phyloP scores from a whole-genome alignment of 169 alveolate genomes.

The Babesia sp. region DNA sequence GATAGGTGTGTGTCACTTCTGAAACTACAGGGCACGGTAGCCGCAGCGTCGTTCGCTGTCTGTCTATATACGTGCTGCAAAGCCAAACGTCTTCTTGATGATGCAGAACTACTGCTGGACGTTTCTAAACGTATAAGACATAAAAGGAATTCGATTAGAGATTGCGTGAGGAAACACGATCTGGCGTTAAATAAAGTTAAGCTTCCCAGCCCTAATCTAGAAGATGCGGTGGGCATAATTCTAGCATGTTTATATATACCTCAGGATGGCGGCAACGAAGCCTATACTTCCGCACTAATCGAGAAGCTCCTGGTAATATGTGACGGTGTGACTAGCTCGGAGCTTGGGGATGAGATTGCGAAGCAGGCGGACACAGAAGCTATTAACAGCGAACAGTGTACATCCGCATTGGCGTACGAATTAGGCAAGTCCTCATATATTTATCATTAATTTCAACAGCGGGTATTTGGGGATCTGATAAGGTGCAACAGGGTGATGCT shows the following conservation, averaged over 20 bases:
- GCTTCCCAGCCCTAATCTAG: background rate
- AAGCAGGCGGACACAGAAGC: slow-evolving; percentile 1
- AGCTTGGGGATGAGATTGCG: background rate
- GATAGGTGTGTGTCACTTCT: slow-evolving; percentile 17
- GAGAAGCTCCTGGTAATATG: background rate
- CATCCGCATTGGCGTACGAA: slow-evolving; percentile 41
- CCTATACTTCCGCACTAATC: slow-evolving; percentile 1
- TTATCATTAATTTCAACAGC: background rate
- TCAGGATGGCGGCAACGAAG: background rate
- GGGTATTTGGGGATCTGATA: slow-evolving; percentile 52
- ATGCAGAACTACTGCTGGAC: background rate
- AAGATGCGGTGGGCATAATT: background rate
- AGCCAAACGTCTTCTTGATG: background rate
- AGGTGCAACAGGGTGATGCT: slow-evolving; percentile 57
- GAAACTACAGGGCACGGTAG: slow-evolving; percentile 42
- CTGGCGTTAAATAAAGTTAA: slow-evolving; percentile 2
- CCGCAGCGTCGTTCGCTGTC: slow-evolving; percentile 51
- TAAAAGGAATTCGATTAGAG: background rate
- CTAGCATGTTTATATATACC: background rate
- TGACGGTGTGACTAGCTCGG: background rate
- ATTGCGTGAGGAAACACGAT: background rate
- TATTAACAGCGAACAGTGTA: slow-evolving; percentile 38
- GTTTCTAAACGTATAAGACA: background rate
- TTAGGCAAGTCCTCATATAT: slow-evolving; percentile 10
- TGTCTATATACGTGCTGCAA: slow-evolving; percentile 40